These are phyloP conservation scores for Pseudogymnoascus sp. DNA, from an alignment of 2,329 filamentous ascomycete species.

Conservation along the genomic window DNA sequence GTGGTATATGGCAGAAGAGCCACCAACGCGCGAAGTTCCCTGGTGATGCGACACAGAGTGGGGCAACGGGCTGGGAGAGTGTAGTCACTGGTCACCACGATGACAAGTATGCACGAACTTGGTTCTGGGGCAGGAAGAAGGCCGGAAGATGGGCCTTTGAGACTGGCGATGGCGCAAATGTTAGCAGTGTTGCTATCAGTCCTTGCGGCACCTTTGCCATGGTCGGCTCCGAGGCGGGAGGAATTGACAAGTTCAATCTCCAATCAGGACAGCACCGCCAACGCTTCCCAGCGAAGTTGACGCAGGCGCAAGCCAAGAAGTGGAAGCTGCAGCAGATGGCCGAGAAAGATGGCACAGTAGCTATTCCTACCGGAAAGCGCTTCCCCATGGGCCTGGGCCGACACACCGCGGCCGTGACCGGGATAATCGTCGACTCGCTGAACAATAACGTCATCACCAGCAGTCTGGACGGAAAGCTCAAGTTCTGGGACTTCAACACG, in stretches of 20 bases:
- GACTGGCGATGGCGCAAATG: constrained; percentile 74
- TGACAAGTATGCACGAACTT: constrained; percentile 79
- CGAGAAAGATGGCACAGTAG: constrained; percentile 20
- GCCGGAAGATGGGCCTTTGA: constrained; percentile 90
- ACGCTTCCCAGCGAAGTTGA: constrained; percentile 73
- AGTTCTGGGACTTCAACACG: constrained; percentile 94
- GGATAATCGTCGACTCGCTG: constrained; percentile 78
- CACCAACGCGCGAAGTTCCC: constrained; percentile 48
- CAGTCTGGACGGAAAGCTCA: constrained; percentile 82
- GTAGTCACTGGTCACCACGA: constrained; percentile 86
- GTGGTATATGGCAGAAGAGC: constrained; percentile 75
- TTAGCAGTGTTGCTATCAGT: constrained; percentile 80
- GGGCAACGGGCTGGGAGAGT: constrained; percentile 91
- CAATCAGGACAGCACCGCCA: constrained; percentile 87
- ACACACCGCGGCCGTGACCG: constrained; percentile 76
- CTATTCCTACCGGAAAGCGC: constrained; percentile 15
- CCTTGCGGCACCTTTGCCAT: constrained; percentile 90
- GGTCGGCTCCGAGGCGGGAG: constrained; percentile 73
- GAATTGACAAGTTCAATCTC: constrained; percentile 91
- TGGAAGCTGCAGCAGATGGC: constrained; percentile 56
- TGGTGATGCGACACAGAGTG: constrained; percentile 62
- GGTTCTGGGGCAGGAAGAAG: constrained; percentile 95
- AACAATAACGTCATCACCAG: constrained; percentile 82
- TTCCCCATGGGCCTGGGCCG: constrained; percentile 48
- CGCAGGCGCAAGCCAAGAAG: constrained; percentile 69